A percentile compares a stretch with the other conserved stretches of the same genome.
These are phyloP conservation scores for Lupinus albus DNA, from an alignment of 306 rosid genomes.

Conservation along the genomic window DNA sequence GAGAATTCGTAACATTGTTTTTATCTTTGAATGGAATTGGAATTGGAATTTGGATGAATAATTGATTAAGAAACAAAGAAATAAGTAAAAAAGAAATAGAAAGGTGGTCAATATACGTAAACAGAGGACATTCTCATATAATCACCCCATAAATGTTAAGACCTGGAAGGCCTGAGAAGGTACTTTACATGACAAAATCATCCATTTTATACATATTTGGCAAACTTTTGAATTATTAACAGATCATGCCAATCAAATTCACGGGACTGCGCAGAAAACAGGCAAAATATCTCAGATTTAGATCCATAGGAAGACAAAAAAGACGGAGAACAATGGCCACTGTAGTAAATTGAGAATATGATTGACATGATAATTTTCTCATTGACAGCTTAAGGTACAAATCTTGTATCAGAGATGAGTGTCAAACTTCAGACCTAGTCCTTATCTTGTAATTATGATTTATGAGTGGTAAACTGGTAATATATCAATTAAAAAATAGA, in stretches of 20 bases:
- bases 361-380: neutral
- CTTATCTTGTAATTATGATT: neutral
- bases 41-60: conserved; percentile 18
- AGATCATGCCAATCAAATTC: conserved; percentile 8
- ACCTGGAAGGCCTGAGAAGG: conserved; percentile 12
- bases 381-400: conserved; percentile 15
- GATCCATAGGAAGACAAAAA: neutral
- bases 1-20: conserved; percentile 14
- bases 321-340: neutral
- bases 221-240: conserved; percentile 7
- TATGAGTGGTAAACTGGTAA: no score
- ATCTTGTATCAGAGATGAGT: neutral
- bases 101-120: neutral
- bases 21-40: conserved; percentile 4
- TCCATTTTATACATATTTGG: conserved; percentile 20
- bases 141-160: neutral
- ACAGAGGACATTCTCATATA: conserved; percentile 10
- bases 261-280: conserved; percentile 14
- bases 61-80: conserved; percentile 16
- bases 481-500: neutral
- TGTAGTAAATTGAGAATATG: neutral
- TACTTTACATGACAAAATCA: conserved; percentile 20
- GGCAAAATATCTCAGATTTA: conserved; percentile 10
- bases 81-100: neutral
- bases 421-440: conserved; percentile 15